Evolutionary conservation across 192 early-diverging fungal species (phyloP), one percentile per base, ranked within the genome.

Genomic region (Gorgonomyces haynaldii): DNA sequence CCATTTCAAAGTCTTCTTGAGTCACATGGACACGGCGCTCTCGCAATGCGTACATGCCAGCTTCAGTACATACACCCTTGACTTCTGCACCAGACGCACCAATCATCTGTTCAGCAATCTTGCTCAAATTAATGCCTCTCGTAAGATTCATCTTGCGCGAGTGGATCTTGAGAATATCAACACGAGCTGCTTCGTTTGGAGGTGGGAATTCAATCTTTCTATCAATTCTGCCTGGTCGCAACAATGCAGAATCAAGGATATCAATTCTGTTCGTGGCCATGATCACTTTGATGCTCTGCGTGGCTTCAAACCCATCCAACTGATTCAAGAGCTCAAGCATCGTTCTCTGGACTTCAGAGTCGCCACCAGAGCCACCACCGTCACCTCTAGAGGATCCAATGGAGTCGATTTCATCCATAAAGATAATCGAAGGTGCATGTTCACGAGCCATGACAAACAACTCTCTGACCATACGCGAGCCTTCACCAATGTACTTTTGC

Each of bases 1-100:
- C 90, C 88, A 98, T 88, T 63, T 98, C 95, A 78, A 98, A 98
- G 69, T 98, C 96, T 66, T 98, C 93, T 62, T 98, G 96, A 7
- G 91, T 98, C 8, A 98, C 96, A 58, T 98, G 96, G 39, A 98
- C 93, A 52, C 96, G 79, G 31, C 96, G 79, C 69, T 98, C 96
- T 25, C 95, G 76, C 45, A 98, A 64, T 15, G 95, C 95, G 62
- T 96, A 80, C 95, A 98, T 98, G 48, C 95, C 91, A 2, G 91
- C 91, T 62, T 95, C 91, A n/a, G 93, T 92, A 57, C 95, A 98
- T 25, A 96, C 84, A 37, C 92, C 95, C 70, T 98, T 98, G 67
- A 86, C 88, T 57, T 98, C 92, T 7, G 95, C 95, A 28, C 95
- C 95, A 54, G 91, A 94, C 45, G 95, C 95, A 57, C 95, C 95